These are phyloP conservation scores for Beauveria bassiana DNA, from an alignment of 2,329 filamentous ascomycete genomes.

Conservation along the genomic window DNA sequence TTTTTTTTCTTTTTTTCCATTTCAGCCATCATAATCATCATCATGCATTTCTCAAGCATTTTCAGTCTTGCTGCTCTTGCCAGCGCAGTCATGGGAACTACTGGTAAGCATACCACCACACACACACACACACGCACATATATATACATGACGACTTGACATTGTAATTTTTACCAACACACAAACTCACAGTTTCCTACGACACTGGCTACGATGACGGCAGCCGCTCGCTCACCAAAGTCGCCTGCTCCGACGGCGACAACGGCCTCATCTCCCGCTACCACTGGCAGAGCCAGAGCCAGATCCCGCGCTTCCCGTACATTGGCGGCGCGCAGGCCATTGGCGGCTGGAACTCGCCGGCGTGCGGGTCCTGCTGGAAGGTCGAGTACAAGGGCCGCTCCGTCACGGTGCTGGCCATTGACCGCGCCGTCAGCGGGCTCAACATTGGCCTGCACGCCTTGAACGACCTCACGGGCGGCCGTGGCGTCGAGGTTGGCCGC, in stretches of 20 bases:
- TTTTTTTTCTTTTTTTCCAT: too few relatives aligned
- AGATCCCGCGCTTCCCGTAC: conserved; percentile 43
- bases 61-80: conserved; percentile 32
- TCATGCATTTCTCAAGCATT: conserved; percentile 37
- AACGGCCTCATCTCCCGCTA: conserved; percentile 60
- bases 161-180: background rate
- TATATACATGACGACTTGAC: background rate
- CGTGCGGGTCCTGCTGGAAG: conserved; percentile 53
- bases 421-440: conserved; percentile 41
- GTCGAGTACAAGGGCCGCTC: conserved; percentile 42
- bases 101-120: background rate
- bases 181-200: conserved; percentile 50
- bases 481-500: conserved; percentile 41
- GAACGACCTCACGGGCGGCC: conserved; percentile 46
- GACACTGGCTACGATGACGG: conserved; percentile 63
- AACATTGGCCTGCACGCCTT: conserved; percentile 51
- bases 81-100: conserved; percentile 17
- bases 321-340: conserved; percentile 47
- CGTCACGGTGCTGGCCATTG: conserved; percentile 49
- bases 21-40: conserved; percentile 30
- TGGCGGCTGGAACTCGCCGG: conserved; percentile 46
- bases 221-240: conserved; percentile 42
- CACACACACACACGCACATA: too few relatives aligned
- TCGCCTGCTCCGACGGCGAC: conserved; percentile 60
- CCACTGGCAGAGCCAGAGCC: conserved; percentile 48